Evolutionary conservation across 1,284 basidiomycete species (phyloP).

Genomic region (Coriolopsis trogii): DNA sequence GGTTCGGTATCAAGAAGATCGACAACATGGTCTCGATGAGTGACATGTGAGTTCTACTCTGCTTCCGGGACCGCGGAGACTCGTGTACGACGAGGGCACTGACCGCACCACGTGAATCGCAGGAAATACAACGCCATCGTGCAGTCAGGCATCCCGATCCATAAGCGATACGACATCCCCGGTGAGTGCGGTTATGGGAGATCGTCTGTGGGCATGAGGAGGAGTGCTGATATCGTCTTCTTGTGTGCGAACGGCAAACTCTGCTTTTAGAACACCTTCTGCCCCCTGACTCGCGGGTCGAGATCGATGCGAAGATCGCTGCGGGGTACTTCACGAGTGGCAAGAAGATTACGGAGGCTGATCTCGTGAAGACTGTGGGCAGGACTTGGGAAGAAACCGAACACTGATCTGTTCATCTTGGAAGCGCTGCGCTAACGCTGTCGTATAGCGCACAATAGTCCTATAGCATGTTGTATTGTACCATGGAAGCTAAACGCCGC

Average conservation of each 20-base stretch:
- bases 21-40: conserved; percentile 93
- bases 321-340: conserved; percentile 88
- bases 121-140: conserved; percentile 97
- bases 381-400: conserved; percentile 87
- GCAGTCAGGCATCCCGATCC: conserved; percentile 83
- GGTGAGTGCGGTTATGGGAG: conserved; percentile 41
- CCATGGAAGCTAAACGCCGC: no score
- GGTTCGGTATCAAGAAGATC: conserved; percentile 90
- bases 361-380: conserved; percentile 86
- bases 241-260: no score
- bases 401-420: conserved; percentile 42
- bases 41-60: conserved; percentile 62
- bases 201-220: not conserved
- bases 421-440: not conserved
- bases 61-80: not conserved
- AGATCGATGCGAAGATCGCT: conserved; percentile 94
- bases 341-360: conserved; percentile 75
- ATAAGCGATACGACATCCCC: conserved; percentile 84
- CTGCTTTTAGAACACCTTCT: conserved; percentile 72
- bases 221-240: conserved; percentile 5
- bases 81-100: no score
- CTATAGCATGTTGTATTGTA: conserved; percentile 16
- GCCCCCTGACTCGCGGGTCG: conserved; percentile 91
- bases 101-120: conserved; percentile 1
- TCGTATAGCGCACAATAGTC: conserved; percentile 13